Conservation (phyloP, 495 filamentous ascomycete genomes). For the Durotheca rogersii region DNA sequence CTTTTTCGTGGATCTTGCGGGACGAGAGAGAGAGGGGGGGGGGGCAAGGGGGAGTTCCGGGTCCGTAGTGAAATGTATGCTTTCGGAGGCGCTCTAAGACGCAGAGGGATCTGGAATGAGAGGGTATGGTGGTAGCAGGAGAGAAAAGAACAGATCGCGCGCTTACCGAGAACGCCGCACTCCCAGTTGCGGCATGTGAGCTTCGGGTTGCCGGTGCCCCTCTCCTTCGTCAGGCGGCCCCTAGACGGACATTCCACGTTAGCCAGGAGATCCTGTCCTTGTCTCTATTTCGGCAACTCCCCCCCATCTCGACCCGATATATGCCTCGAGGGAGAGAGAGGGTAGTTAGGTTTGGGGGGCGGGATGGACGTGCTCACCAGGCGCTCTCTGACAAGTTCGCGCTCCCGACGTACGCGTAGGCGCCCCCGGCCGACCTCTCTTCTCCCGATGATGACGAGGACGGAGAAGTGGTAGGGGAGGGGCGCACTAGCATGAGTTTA, state of each 20-base stretch:
- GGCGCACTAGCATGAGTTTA: slow-evolving; percentile 74
- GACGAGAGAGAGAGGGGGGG: too few relatives aligned
- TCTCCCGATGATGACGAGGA: too few relatives aligned
- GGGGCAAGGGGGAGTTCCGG: not conserved
- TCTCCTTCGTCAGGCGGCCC: slow-evolving; percentile 73
- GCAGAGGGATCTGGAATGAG: too few relatives aligned
- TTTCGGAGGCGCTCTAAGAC: too few relatives aligned
- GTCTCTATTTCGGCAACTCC: too few relatives aligned
- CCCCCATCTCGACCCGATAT: too few relatives aligned
- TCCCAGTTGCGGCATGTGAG: slow-evolving; percentile 94
- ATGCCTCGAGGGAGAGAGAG: too few relatives aligned
- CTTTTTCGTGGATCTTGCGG: slow-evolving; percentile 10
- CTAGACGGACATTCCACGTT: slow-evolving; percentile 35
- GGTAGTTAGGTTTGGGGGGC: too few relatives aligned
- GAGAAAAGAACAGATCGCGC: too few relatives aligned
- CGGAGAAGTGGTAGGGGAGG: slow-evolving; percentile 26
- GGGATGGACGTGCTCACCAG: slow-evolving; percentile 70
- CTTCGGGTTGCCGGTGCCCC: slow-evolving; percentile 61
- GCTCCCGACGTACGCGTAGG: slow-evolving; percentile 89
- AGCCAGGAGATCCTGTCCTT: not conserved
- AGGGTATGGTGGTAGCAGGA: too few relatives aligned
- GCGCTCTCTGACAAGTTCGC: slow-evolving; percentile 91
- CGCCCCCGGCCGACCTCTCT: slow-evolving; percentile 11
- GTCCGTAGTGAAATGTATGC: too few relatives aligned
- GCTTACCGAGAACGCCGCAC: slow-evolving; percentile 72